A percentile compares a stretch with the other conserved stretches of the same genome.
These are phyloP conservation scores for Fusarium sp. DNA, from an alignment of 2,329 filamentous ascomycete species.

Conservation along the genomic window DNA sequence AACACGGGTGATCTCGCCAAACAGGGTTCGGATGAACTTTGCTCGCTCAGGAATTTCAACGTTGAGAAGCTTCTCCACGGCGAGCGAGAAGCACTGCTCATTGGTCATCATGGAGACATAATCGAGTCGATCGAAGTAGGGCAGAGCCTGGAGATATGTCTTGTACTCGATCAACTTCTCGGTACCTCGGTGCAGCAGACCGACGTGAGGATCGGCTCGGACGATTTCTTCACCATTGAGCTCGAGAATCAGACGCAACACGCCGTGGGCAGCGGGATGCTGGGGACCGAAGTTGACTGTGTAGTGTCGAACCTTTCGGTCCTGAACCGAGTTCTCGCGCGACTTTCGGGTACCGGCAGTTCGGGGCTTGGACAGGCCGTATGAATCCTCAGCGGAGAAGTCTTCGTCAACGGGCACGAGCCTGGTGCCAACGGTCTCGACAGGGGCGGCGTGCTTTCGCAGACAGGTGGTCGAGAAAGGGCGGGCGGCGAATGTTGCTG, in stretches of 20 bases:
- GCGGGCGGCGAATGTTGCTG: conserved; percentile 61
- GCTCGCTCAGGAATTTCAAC: conserved; percentile 94
- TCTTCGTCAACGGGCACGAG: conserved; percentile 75
- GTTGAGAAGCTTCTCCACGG: conserved; percentile 97
- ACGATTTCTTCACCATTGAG: conserved; percentile 98
- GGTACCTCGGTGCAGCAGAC: conserved; percentile 93
- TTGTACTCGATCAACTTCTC: conserved; percentile 99
- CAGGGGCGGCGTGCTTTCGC: conserved; percentile 72
- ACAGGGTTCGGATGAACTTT: conserved; percentile 96
- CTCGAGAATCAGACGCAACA: conserved; percentile 96
- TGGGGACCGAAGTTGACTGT: conserved; percentile 99
- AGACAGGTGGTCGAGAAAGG: conserved; percentile 75
- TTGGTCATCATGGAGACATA: conserved; percentile 99
- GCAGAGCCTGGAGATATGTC: conserved; percentile 97
- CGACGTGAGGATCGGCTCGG: conserved; percentile 95
- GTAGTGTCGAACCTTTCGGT: conserved; percentile 96
- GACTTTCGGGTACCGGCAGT: conserved; percentile 61
- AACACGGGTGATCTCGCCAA: conserved; percentile 93
- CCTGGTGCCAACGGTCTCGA: conserved; percentile 65
- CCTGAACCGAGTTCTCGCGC: conserved; percentile 63
- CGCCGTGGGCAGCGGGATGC: conserved; percentile 97
- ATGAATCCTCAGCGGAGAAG: conserved; percentile 69
- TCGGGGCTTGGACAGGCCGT: conserved; percentile 60
- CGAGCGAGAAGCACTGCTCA: conserved; percentile 96
- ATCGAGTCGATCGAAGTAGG: conserved; percentile 98